A percentile compares a stretch with the other conserved stretches of the same genome.
These are phyloP conservation scores for Schizophyllum commune DNA, from an alignment of 1,284 basidiomycete species.

Conservation along the genomic window DNA sequence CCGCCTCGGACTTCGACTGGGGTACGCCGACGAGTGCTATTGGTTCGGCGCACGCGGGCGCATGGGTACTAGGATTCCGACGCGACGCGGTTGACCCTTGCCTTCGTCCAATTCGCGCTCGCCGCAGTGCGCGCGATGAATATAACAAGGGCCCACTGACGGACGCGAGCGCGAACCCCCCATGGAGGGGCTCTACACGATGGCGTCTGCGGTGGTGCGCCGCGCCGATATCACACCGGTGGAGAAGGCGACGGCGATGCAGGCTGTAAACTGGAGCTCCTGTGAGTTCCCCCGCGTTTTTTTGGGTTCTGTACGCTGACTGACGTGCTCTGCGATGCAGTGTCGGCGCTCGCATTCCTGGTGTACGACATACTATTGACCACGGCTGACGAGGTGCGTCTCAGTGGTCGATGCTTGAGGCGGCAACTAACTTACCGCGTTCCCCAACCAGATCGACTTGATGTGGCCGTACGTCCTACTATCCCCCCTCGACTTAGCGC, in stretches of 20 bases:
- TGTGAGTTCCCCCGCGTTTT: neutral
- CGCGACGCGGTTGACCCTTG: too few species aligned
- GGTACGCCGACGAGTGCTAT: too few species aligned
- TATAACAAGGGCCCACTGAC: neutral
- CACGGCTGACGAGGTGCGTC: conserved; percentile 24
- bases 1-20: too few species aligned
- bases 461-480: conserved; percentile 28
- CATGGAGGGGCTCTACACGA: neutral
- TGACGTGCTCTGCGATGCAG: conserved; percentile 8
- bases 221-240: neutral
- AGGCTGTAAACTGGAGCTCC: conserved; percentile 6
- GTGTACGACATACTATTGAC: conserved; percentile 25
- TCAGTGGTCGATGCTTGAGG: neutral
- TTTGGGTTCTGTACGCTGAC: neutral
- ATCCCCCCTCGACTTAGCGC: neutral
- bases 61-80: too few species aligned
- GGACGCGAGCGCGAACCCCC: neutral
- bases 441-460: conserved; percentile 22
- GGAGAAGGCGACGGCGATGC: conserved; percentile 4
- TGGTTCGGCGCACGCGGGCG: too few species aligned
- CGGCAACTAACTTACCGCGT: neutral
- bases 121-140: too few species aligned
- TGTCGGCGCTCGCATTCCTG: conserved; percentile 22
- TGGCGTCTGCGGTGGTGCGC: neutral
- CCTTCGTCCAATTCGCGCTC: too few species aligned